Percentiles rank a stretch among this genome's conserved stretches.
These are phyloP conservation scores for Globisporangium nodosum DNA, from an alignment of 352 stramenopile genomes.

Conservation along the genomic window DNA sequence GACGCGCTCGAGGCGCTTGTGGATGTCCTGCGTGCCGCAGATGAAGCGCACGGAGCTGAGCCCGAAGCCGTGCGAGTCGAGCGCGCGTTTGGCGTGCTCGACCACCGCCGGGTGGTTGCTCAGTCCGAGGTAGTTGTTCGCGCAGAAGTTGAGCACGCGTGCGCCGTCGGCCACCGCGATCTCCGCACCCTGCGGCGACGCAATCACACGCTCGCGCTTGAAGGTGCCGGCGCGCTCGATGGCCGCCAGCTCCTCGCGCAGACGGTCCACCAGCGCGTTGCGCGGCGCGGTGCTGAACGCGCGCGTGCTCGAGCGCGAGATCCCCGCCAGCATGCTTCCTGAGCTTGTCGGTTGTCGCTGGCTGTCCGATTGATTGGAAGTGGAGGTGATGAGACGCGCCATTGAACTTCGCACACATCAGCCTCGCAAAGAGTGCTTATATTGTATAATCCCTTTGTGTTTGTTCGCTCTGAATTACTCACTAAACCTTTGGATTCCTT, in stretches of 20 bases:
- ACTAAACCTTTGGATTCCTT: no score
- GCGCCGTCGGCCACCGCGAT: slow-evolving; percentile 68
- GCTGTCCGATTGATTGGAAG: neutral
- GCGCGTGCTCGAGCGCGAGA: neutral
- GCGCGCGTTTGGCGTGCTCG: slow-evolving; percentile 69
- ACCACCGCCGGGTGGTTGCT: slow-evolving; percentile 87
- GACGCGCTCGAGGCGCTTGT: slow-evolving; percentile 87
- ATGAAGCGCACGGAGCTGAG: slow-evolving; percentile 93
- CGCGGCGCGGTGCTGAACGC: slow-evolving; percentile 30
- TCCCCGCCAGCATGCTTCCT: neutral
- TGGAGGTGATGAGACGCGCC: neutral
- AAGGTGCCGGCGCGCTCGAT: slow-evolving; percentile 79
- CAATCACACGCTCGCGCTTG: slow-evolving; percentile 90
- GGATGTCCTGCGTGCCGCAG: slow-evolving; percentile 92
- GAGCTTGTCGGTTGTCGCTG: neutral
- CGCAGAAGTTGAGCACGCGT: slow-evolving; percentile 91
- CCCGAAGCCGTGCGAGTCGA: slow-evolving; percentile 88
- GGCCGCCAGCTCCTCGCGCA: slow-evolving; percentile 57
- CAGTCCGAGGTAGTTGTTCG: slow-evolving; percentile 93
- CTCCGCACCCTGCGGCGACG: slow-evolving; percentile 71
- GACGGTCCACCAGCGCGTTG: slow-evolving; percentile 72
- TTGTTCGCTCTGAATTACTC: no score
- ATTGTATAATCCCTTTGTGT: no score
- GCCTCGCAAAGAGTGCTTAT: no score
- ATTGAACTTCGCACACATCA: neutral